phyloP scores from a whole-genome alignment of 2,329 filamentous ascomycete species.

The Talaromyces albobiverticillius region DNA sequence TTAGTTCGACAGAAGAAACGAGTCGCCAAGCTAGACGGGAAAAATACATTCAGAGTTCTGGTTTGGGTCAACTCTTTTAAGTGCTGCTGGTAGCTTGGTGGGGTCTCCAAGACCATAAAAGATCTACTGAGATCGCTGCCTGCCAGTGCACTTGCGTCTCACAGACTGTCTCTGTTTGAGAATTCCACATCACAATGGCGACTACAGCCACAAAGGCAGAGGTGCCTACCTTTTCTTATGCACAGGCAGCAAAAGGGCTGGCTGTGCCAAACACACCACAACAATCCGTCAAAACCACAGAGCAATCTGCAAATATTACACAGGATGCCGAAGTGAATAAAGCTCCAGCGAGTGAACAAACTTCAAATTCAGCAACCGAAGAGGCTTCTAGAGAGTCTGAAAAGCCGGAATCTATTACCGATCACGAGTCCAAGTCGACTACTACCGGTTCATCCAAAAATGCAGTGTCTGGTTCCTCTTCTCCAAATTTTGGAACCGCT shows the following conservation, averaged over 20 bases:
- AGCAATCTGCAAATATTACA: slow-evolving; percentile 27
- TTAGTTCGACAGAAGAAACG: neutral
- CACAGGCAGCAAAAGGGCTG: slow-evolving; percentile 87
- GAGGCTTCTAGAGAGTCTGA: slow-evolving; percentile 43
- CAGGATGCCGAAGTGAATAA: slow-evolving; percentile 30
- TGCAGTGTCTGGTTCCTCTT: slow-evolving; percentile 43
- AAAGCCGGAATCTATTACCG: slow-evolving; percentile 27
- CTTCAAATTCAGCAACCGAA: slow-evolving; percentile 42
- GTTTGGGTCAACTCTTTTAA: slow-evolving; percentile 3
- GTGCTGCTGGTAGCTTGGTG: slow-evolving; percentile 16
- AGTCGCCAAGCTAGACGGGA: neutral
- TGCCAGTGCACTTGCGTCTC: slow-evolving; percentile 12
- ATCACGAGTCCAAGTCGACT: slow-evolving; percentile 34
- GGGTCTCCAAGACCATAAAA: slow-evolving; percentile 9
- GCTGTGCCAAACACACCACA: slow-evolving; percentile 44
- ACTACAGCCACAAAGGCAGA: slow-evolving; percentile 35
- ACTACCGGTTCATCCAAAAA: slow-evolving; percentile 26
- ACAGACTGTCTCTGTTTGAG: slow-evolving; percentile 7
- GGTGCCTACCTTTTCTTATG: slow-evolving; percentile 78
- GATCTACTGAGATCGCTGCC: slow-evolving; percentile 7
- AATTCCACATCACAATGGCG: slow-evolving; percentile 34
- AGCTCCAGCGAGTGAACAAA: slow-evolving; percentile 27
- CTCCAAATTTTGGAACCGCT: slow-evolving; percentile 54
- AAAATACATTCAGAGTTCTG: neutral
- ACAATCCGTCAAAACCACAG: slow-evolving; percentile 42